Evolutionary conservation across 169 alveolate genomes (phyloP).

Genomic region (Plasmodium vinckei): DNA sequence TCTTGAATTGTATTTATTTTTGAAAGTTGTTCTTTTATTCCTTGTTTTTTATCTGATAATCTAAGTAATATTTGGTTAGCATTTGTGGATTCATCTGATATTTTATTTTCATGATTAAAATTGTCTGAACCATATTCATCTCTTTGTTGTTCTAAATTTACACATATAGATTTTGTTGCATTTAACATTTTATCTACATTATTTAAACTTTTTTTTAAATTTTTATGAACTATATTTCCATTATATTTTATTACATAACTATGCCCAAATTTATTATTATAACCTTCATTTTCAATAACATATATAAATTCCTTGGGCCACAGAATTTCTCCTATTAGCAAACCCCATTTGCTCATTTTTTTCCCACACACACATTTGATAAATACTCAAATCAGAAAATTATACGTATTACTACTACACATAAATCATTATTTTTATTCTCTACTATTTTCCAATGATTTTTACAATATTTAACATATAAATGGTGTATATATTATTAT

Average conservation of each 20-base stretch:
- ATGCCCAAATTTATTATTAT: slow-evolving; percentile 45
- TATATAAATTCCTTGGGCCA: slow-evolving; percentile 65
- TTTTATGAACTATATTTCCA: slow-evolving; percentile 50
- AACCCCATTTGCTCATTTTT: slow-evolving; percentile 62
- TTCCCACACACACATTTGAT: background rate
- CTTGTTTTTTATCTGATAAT: slow-evolving; percentile 52
- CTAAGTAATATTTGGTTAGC: slow-evolving; percentile 69
- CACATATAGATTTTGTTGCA: slow-evolving; percentile 19
- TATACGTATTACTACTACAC: background rate
- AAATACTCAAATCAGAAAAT: background rate
- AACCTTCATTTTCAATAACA: slow-evolving; percentile 69
- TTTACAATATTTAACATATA: no score
- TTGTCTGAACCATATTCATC: slow-evolving; percentile 11
- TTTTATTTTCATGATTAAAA: background rate
- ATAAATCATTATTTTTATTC: background rate
- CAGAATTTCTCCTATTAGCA: slow-evolving; percentile 7
- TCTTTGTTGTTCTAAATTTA: slow-evolving; percentile 32
- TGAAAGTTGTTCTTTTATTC: slow-evolving; percentile 15
- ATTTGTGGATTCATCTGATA: slow-evolving; percentile 18
- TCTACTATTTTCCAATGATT: background rate
- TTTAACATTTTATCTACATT: slow-evolving; percentile 27
- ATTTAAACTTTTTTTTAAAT: slow-evolving; percentile 25
- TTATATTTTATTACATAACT: slow-evolving; percentile 64
- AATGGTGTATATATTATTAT: no score
- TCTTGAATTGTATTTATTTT: slow-evolving; percentile 45